Base-by-base conservation (phyloP, 2,329 filamentous ascomycete species). In the Hypoxylon sp. region DNA sequence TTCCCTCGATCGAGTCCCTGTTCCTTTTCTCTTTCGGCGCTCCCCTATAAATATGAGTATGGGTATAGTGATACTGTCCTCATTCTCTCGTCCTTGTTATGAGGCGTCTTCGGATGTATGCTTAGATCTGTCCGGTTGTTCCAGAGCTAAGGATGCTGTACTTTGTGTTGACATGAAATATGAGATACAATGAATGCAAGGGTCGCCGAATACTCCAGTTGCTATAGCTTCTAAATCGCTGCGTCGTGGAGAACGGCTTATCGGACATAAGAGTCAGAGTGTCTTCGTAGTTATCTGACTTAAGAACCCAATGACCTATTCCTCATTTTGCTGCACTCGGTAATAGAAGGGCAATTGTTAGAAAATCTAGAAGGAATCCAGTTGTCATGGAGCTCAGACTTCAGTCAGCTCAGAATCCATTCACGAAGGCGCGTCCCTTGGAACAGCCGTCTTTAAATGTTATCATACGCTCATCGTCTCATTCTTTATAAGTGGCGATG, bases 381-480 rank as follows among this genome's bases (percentile, higher is more conserved):
- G 48, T 17, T 10, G 38, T 60, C 10, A 10, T 43, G 19, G 30
- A 55, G 38, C 30, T 13, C 23, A 36, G 10, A 23, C 32, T 56
- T 52, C 28, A 30, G 11, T 51, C 14, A 48, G 17, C 45, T 41
- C 10, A 52, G 41, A 36, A 5, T 19, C 36, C 30, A 34, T 50
- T 53, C 30, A 32, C 10, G 30, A 32, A 46, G 19, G 5, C 30
- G 28, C 30, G 21, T 25, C 43, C 28, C 45, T n/a, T 14, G 21
- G 48, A 32, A 58, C 23, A 32, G 25, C 46, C 6, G 21, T 14
- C 28, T 49, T 36, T 34, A 41, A 52, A 57, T 43, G 25, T 63
- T 63, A 77, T 52, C 69, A 79, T 17, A 73, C 76, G 66, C 79
- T 79, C 64, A 78, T 75, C 58, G 72, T 41, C 70, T 82, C 81